Conservation (phyloP, 169 alveolate species). For the Eimeria maxima region DNA sequence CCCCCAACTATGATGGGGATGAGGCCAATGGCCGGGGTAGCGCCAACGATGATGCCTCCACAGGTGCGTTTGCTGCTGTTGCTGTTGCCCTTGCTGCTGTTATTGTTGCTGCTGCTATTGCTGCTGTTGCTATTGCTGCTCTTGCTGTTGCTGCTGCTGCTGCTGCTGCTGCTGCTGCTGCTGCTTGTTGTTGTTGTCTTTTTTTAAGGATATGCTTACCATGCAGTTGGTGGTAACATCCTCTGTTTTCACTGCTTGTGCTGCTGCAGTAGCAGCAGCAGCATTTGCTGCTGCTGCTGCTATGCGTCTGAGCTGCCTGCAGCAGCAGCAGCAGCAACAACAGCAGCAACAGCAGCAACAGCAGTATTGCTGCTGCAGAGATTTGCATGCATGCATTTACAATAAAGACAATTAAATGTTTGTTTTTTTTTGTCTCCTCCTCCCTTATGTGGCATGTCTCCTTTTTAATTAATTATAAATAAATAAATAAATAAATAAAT, state of each 20-base stretch:
- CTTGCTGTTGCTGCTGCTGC: slow-evolving; percentile 3
- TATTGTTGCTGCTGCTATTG: slow-evolving; percentile 35
- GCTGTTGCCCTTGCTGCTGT: too few species aligned
- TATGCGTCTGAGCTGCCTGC: neutral
- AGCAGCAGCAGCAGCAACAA: slow-evolving; percentile 11
- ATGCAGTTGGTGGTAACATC: too few species aligned
- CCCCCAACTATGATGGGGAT: slow-evolving; percentile 47
- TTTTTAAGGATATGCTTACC: neutral
- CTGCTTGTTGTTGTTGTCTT: too few species aligned
- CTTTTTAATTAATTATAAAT: too few species aligned
- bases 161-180: too few species aligned
- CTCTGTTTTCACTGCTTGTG: neutral
- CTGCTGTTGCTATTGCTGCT: slow-evolving; percentile 20
- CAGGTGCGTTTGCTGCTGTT: neutral
- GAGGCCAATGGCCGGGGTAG: neutral
- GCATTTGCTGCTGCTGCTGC: too few species aligned
- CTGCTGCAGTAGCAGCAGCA: neutral
- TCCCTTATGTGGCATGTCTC: too few species aligned
- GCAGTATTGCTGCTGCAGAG: slow-evolving; percentile 29
- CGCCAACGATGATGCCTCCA: too few species aligned
- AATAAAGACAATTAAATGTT: slow-evolving; percentile 28
- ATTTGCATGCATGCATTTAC: slow-evolving; percentile 75
- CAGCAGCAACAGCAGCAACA: slow-evolving; percentile 57
- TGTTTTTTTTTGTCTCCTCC: too few species aligned
- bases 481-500: too few species aligned